phyloP scores from a whole-genome alignment of 225 moss, liverwort and hornwort genomes.

The Bryum argenteum region DNA sequence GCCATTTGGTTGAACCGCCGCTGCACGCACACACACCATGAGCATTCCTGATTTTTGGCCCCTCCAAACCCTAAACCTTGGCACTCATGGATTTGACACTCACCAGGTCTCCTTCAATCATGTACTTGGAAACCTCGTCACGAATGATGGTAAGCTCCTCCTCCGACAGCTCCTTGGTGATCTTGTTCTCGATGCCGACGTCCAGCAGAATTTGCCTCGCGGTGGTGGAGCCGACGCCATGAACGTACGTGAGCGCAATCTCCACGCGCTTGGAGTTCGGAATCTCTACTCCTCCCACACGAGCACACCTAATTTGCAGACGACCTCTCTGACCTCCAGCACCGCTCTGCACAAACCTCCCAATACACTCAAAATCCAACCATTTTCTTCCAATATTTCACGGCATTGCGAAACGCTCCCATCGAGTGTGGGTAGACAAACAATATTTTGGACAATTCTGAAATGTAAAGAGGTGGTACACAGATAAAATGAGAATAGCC shows the following conservation, averaged over 20 bases:
- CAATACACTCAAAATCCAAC: not conserved
- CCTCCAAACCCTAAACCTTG: conserved; percentile 2
- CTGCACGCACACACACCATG: conserved; percentile 37
- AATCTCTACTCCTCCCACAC: conserved; percentile 90
- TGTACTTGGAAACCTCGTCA: conserved; percentile 88
- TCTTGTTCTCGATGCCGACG: conserved; percentile 80
- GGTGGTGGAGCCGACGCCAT: conserved; percentile 78
- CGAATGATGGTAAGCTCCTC: conserved; percentile 81
- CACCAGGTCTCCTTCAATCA: conserved; percentile 88
- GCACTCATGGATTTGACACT: conserved; percentile 6
- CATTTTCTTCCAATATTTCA: not conserved
- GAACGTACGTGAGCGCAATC: conserved; percentile 77
- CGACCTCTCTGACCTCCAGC: conserved; percentile 28
- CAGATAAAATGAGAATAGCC: not conserved
- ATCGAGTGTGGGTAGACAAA: not conserved
- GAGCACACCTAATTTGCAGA: conserved; percentile 75
- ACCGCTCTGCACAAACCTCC: not conserved
- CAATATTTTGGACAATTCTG: not conserved
- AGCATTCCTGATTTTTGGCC: too few relatives aligned
- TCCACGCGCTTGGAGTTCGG: conserved; percentile 85
- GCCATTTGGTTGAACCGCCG: conserved; percentile 82
- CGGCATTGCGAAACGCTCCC: not conserved
- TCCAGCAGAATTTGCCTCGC: conserved; percentile 80
- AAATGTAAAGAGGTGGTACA: too few relatives aligned
- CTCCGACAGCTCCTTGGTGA: conserved; percentile 71